These are phyloP conservation scores for Lachancea sp. DNA, from an alignment of 805 yeast genomes.

Conservation along the genomic window DNA sequence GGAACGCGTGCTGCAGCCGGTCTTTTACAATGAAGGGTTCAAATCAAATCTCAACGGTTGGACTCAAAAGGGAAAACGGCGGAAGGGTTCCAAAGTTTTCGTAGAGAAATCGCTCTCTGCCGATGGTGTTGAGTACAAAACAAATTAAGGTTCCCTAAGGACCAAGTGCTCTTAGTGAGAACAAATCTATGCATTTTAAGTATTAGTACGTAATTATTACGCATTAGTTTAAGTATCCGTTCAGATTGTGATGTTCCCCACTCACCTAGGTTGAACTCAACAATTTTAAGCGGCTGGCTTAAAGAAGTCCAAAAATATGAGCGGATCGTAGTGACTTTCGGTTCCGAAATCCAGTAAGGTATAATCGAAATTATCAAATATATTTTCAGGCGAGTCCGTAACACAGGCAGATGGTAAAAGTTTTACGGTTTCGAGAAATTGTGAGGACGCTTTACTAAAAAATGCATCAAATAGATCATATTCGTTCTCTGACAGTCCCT, in stretches of 20 bases:
- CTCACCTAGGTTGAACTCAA: too few species aligned
- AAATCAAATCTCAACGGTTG: conserved; percentile 30
- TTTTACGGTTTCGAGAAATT: background rate
- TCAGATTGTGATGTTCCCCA: too few species aligned
- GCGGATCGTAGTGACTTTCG: background rate
- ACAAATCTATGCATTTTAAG: too few species aligned
- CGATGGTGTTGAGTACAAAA: conserved; percentile 2
- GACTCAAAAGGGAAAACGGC: conserved; percentile 13
- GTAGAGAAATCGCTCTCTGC: conserved; percentile 1
- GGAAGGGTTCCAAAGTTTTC: background rate
- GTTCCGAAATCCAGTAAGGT: background rate
- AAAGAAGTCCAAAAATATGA: conserved; percentile 1
- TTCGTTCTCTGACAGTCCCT: background rate
- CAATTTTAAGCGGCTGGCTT: background rate
- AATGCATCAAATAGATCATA: conserved; percentile 6
- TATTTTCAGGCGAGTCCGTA: background rate
- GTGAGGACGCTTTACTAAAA: conserved; percentile 1
- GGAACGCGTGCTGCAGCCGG: conserved; percentile 31
- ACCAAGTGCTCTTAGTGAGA: too few species aligned
- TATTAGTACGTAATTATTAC: too few species aligned
- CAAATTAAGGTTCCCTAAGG: too few species aligned
- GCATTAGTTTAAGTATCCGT: too few species aligned
- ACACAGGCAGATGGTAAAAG: background rate
- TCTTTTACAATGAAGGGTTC: conserved; percentile 32
- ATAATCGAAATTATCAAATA: background rate